A percentile compares a stretch with the other conserved stretches of the same genome.
These are phyloP conservation scores for Fusarium foetens DNA, from an alignment of 2,329 filamentous ascomycete species.

Conservation along the genomic window DNA sequence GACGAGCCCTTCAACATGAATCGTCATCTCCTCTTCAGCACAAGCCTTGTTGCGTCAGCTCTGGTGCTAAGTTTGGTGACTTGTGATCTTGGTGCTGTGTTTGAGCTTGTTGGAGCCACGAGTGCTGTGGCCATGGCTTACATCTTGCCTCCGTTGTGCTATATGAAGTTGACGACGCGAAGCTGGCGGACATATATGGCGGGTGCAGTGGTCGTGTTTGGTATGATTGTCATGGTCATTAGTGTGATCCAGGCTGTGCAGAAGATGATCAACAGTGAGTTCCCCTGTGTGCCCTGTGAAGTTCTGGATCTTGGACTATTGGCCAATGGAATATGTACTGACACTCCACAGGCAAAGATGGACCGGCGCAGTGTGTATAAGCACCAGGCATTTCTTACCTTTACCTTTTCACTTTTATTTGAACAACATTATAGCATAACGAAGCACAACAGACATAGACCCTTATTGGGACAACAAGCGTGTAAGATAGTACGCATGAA, in stretches of 20 bases:
- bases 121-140: constrained; percentile 95
- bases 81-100: constrained; percentile 92
- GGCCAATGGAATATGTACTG: constrained; percentile 7
- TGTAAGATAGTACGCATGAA: constrained; percentile 23
- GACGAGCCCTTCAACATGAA: constrained; percentile 81
- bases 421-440: constrained; percentile 20
- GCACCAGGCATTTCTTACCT: background rate
- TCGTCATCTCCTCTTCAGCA: constrained; percentile 88
- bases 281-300: background rate
- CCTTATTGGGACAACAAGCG: constrained; percentile 5
- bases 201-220: constrained; percentile 79
- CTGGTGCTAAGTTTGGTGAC: constrained; percentile 84
- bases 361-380: constrained; percentile 41
- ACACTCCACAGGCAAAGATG: constrained; percentile 41
- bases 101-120: constrained; percentile 95
- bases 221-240: constrained; percentile 81
- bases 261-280: constrained; percentile 69
- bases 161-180: constrained; percentile 87
- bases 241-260: constrained; percentile 77
- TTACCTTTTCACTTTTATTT: constrained; percentile 4
- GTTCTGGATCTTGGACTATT: background rate
- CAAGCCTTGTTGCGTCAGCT: constrained; percentile 80
- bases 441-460: constrained; percentile 32
- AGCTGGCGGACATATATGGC: constrained; percentile 80
- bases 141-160: constrained; percentile 93